phyloP scores from a whole-genome alignment of 1,284 basidiomycete species.

The Leccinum angustisporum region DNA sequence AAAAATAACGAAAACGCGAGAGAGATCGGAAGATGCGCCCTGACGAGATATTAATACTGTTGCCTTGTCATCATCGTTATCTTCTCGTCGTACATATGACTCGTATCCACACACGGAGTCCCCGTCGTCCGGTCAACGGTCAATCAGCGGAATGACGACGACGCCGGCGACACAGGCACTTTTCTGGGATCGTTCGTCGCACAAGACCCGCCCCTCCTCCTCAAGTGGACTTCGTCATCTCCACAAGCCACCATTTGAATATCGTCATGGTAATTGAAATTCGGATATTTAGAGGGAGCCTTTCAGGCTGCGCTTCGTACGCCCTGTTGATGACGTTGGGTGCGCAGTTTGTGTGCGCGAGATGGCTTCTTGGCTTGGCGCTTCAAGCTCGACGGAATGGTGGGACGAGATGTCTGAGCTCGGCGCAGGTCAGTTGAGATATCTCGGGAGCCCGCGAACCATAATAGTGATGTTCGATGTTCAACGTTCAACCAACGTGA shows the following conservation, averaged over 20 bases:
- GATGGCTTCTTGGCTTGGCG: not conserved
- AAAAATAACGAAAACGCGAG: not conserved
- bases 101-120: not conserved
- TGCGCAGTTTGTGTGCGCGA: not conserved
- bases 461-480: not conserved
- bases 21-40: not conserved
- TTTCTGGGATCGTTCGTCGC: not conserved
- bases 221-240: not conserved
- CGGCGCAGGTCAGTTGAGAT: not conserved
- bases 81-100: not conserved
- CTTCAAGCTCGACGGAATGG: not conserved
- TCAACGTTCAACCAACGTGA: not conserved
- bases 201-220: not conserved
- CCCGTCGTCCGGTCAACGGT: not conserved
- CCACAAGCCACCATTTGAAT: not conserved
- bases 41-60: not conserved
- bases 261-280: conserved; percentile 4
- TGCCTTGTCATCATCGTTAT: not conserved
- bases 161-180: no score
- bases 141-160: not conserved
- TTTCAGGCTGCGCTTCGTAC: not conserved
- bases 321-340: not conserved
- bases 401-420: not conserved
- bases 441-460: not conserved
- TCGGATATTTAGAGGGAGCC: not conserved